These are phyloP conservation scores for Mucor plumbeus DNA, from an alignment of 371 early-diverging fungal species.

Conservation along the genomic window DNA sequence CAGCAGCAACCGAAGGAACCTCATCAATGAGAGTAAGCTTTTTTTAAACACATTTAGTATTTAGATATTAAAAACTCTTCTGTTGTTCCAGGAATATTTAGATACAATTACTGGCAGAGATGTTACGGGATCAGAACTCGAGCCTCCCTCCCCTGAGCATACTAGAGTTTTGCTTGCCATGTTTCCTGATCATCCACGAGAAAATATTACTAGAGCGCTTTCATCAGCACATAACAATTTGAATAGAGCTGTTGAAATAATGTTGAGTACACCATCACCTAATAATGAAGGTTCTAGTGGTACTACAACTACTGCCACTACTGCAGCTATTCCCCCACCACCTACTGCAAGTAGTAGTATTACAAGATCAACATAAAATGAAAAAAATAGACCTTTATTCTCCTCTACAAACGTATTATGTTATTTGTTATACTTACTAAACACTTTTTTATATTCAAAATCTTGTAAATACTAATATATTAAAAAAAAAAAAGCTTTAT, in stretches of 20 bases:
- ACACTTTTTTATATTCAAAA: background rate
- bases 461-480: background rate
- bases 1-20: slow-evolving; percentile 23
- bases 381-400: too few relatives aligned
- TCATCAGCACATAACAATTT: slow-evolving; percentile 60
- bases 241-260: slow-evolving; percentile 61
- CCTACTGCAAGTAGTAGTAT: slow-evolving; percentile 5
- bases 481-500: background rate
- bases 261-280: slow-evolving; percentile 51
- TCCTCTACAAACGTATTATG: too few relatives aligned
- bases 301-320: background rate
- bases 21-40: slow-evolving; percentile 34
- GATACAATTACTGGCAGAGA: slow-evolving; percentile 60
- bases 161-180: slow-evolving; percentile 57
- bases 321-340: background rate
- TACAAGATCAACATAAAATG: too few relatives aligned
- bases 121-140: slow-evolving; percentile 39
- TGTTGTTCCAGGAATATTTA: slow-evolving; percentile 50
- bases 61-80: background rate
- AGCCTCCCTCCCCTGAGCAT: slow-evolving; percentile 57
- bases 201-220: slow-evolving; percentile 59
- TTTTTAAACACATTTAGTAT: background rate
- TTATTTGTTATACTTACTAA: too few relatives aligned
- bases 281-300: slow-evolving; percentile 17
- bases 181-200: slow-evolving; percentile 64